Percentiles rank a stretch among this genome's conserved stretches.
These are phyloP conservation scores for Stagonosporopsis vannaccii DNA, from an alignment of 2,329 filamentous ascomycete species.

Conservation along the genomic window DNA sequence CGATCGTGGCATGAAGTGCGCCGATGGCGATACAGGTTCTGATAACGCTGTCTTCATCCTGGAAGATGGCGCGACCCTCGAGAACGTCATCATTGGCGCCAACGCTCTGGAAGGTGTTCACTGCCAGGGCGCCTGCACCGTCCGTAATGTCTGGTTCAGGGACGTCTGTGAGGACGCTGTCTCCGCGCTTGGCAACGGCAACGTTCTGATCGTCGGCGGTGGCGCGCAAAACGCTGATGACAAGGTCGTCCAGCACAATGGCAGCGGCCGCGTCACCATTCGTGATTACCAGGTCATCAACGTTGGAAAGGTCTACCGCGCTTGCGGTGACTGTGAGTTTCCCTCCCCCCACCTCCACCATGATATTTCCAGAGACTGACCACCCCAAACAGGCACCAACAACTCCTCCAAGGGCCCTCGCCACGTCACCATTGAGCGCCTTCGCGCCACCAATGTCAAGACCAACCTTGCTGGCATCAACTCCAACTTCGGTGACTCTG, in stretches of 20 bases:
- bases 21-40: not conserved
- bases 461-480: slow-evolving; percentile 53
- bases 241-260: slow-evolving; percentile 45
- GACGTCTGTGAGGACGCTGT: slow-evolving; percentile 34
- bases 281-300: slow-evolving; percentile 41
- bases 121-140: slow-evolving; percentile 56
- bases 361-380: not conserved
- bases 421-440: slow-evolving; percentile 49
- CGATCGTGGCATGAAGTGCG: slow-evolving; percentile 4
- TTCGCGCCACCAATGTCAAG: slow-evolving; percentile 46
- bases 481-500: slow-evolving; percentile 56
- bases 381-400: slow-evolving; percentile 36
- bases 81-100: slow-evolving; percentile 48
- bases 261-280: slow-evolving; percentile 26
- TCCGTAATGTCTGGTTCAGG: slow-evolving; percentile 32
- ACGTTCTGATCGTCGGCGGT: slow-evolving; percentile 44
- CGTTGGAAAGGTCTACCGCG: slow-evolving; percentile 58
- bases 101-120: slow-evolving; percentile 52
- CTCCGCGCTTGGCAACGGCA: slow-evolving; percentile 22
- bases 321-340: slow-evolving; percentile 48
- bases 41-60: slow-evolving; percentile 59
- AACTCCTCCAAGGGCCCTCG: slow-evolving; percentile 50
- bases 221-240: slow-evolving; percentile 36
- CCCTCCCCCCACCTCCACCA: not conserved
- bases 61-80: slow-evolving; percentile 57